phyloP scores from a whole-genome alignment of 2,329 filamentous ascomycete species.

The Colletotrichum cuscutae region DNA sequence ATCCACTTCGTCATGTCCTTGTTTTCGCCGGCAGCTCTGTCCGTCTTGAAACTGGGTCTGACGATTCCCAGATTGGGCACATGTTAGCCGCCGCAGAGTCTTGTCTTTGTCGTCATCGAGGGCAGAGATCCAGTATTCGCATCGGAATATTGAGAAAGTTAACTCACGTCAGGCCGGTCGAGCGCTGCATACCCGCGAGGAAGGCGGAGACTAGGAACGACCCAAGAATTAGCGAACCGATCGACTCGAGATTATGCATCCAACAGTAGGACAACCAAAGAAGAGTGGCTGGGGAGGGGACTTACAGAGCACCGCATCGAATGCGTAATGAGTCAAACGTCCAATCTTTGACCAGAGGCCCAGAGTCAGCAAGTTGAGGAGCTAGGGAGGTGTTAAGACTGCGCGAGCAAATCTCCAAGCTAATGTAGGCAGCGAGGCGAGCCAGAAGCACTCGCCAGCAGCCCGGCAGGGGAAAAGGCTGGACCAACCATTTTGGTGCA shows the following conservation, averaged over 20 bases:
- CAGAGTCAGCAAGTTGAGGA: slow-evolving; percentile 76
- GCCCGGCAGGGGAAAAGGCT: background rate
- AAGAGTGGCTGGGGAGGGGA: slow-evolving; percentile 36
- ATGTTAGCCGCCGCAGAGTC: slow-evolving; percentile 52
- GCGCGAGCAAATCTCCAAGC: slow-evolving; percentile 35
- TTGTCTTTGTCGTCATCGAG: background rate
- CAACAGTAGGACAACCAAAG: background rate
- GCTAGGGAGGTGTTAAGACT: slow-evolving; percentile 60
- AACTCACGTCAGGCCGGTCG: slow-evolving; percentile 96
- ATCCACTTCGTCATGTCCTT: slow-evolving; percentile 89
- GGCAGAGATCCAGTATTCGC: background rate
- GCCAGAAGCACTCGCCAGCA: slow-evolving; percentile 26
- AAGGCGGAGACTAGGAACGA: slow-evolving; percentile 82
- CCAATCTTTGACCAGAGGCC: slow-evolving; percentile 84
- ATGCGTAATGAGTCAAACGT: slow-evolving; percentile 92
- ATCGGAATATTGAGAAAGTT: background rate
- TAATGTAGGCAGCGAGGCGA: slow-evolving; percentile 16
- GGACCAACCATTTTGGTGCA: slow-evolving; percentile 31
- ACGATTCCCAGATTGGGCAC: slow-evolving; percentile 52
- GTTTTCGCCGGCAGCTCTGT: slow-evolving; percentile 82
- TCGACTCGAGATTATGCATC: background rate
- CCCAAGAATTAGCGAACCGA: slow-evolving; percentile 4
- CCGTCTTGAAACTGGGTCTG: slow-evolving; percentile 85
- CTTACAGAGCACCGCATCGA: slow-evolving; percentile 93
- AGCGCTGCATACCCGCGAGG: slow-evolving; percentile 96